Conservation (phyloP, 306 rosid species). For the Cicer pinnatifidum region DNA sequence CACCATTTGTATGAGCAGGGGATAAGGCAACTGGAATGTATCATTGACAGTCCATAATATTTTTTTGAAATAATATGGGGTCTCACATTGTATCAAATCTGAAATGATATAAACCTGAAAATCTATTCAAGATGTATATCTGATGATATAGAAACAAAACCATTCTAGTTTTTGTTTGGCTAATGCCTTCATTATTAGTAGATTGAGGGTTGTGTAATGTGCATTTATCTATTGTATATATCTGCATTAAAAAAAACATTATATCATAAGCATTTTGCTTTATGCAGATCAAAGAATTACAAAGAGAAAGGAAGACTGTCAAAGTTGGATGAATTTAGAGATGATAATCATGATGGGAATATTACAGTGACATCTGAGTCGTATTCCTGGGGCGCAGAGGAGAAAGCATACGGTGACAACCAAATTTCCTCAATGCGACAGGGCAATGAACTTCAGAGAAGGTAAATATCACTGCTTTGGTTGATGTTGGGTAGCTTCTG, state of each 20-base stretch:
- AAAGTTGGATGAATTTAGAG: constrained; percentile 54
- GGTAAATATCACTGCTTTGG: constrained; percentile 50
- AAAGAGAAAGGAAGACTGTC: constrained; percentile 53
- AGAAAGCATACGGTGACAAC: constrained; percentile 73
- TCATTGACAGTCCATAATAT: not conserved
- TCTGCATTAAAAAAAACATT: not conserved
- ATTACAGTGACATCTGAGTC: constrained; percentile 71
- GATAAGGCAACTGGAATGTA: constrained; percentile 24
- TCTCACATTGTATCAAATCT: not conserved
- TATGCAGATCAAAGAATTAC: constrained; percentile 61
- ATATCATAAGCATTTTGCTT: not conserved
- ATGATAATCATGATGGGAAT: constrained; percentile 56
- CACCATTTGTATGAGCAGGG: constrained; percentile 19
- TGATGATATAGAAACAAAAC: constrained; percentile 22
- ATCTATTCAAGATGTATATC: constrained; percentile 36
- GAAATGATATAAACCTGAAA: constrained; percentile 36
- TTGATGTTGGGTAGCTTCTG: not conserved
- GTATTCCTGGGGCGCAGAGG: constrained; percentile 74
- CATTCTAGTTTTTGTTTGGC: constrained; percentile 26
- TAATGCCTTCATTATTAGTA: constrained; percentile 25
- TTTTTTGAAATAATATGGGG: constrained; percentile 10
- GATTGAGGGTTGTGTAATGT: constrained; percentile 2
- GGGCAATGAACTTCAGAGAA: constrained; percentile 53
- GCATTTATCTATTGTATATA: constrained; percentile 5
- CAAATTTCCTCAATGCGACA: constrained; percentile 64